Base-by-base conservation (phyloP, 192 early-diverging fungal genomes). In the Umbelopsis isabellina region DNA sequence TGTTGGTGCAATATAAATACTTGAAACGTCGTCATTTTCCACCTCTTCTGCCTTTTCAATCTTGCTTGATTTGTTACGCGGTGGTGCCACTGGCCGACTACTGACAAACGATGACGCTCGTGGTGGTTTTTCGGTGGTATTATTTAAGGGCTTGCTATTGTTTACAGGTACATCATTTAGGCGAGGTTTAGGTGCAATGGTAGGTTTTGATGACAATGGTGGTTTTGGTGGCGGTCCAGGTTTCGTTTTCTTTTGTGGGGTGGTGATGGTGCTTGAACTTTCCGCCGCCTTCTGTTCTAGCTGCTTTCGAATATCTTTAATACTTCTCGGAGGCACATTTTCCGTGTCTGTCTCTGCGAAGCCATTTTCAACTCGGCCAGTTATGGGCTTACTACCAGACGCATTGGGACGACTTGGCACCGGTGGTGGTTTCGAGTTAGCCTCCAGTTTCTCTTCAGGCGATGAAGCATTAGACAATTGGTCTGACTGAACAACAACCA, bases 1-100 rank as follows among this genome's bases (percentile, higher is more conserved):
- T 22, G 68, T 53, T 16, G 76, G 65, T 49, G 76, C 55, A 49
- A 78, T 73, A 25, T 70, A 73, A 18, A 78, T 72, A 6, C 48
- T 66, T 12, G 61, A 66, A 9, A 35, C 5, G 16, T 41, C 71
- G 1, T 58, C 46, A 21, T 53, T 44, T 13, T 74, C 49, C 8
- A 45, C 27, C 35, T 25, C 20, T 16, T 67, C 46, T 37, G 52
- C 47, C 12, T 61, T 21, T 52, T 30, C 45, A 22, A 25, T 49
- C 9, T 41, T 46, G 15, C 35, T 49, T 5, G 51, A 1, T 64
- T 67, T 66, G 20, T 65, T 44, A 8, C 66, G 72, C 18, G 72
- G 72, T 37, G 72, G 72, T n/a, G 65, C 66, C 11, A 68, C 33
- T 4, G 72, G 72, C 0, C 37, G 55, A 11, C 33, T 25, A n/a